phyloP scores from a whole-genome alignment of 2,329 filamentous ascomycete species.

The Rutstroemia sydowiana region DNA sequence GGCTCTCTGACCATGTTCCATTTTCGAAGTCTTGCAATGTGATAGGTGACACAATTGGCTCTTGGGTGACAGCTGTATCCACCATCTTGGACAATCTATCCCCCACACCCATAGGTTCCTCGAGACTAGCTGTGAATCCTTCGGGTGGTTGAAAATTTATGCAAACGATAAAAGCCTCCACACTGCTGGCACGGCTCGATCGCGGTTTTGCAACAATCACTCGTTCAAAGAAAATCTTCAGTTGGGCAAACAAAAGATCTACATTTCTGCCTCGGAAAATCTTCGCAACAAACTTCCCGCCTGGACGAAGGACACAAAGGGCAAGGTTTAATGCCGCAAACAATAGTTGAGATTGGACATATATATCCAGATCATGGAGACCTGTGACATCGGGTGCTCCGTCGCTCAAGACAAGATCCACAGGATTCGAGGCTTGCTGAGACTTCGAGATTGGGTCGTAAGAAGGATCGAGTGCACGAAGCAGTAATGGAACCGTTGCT shows the following conservation, averaged over 20 bases:
- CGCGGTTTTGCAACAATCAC: constrained; percentile 91
- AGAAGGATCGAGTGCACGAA: constrained; percentile 74
- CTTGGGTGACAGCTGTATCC: constrained; percentile 34
- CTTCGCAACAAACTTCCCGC: constrained; percentile 95
- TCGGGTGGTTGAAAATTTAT: constrained; percentile 76
- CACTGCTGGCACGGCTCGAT: constrained; percentile 89
- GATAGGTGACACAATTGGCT: constrained; percentile 36
- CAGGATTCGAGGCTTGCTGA: constrained; percentile 60
- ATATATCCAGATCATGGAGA: constrained; percentile 94
- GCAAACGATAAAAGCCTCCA: constrained; percentile 96
- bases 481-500: constrained; percentile 81
- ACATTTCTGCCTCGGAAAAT: constrained; percentile 94
- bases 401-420: constrained; percentile 91
- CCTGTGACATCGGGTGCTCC: constrained; percentile 95
- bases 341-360: constrained; percentile 91
- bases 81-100: constrained; percentile 45
- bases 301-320: constrained; percentile 83
- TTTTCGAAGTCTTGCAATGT: constrained; percentile 39
- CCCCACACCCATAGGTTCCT: constrained; percentile 65
- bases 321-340: constrained; percentile 92
- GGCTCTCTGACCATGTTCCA: constrained; percentile 36
- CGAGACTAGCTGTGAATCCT: constrained; percentile 68
- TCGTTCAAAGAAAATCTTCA: constrained; percentile 81
- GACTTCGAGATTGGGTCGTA: constrained; percentile 43
- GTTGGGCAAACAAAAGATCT: constrained; percentile 88